Evolutionary conservation across 73 alveolate species (phyloP).

Genomic region (Loxodes magnus): DNA sequence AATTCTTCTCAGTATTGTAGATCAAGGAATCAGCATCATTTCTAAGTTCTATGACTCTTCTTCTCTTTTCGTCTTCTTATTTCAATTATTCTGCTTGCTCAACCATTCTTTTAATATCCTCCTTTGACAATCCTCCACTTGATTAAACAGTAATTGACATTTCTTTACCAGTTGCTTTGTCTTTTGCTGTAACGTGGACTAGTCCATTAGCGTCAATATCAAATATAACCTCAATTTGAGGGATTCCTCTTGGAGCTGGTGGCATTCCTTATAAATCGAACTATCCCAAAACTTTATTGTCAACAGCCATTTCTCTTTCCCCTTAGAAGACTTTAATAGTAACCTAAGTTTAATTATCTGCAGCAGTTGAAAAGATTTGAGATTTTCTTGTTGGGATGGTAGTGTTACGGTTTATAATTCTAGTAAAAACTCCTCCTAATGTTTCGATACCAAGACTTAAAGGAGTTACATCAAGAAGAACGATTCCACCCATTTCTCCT

Average conservation of each 20-base stretch:
- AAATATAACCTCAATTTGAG: constrained; percentile 93
- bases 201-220: constrained; percentile 95
- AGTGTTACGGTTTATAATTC: constrained; percentile 88
- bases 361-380: constrained; percentile 88
- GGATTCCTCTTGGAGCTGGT: constrained; percentile 73
- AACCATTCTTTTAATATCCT: constrained; percentile 64
- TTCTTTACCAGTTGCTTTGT: constrained; percentile 82
- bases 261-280: constrained; percentile 93
- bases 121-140: constrained; percentile 70
- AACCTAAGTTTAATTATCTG: constrained; percentile 91
- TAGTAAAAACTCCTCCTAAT: constrained; percentile 89
- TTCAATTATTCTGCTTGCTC: constrained; percentile 73
- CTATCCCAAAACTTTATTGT: constrained; percentile 84
- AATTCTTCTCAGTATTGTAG: neutral
- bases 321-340: constrained; percentile 91
- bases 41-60: constrained; percentile 63
- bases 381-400: constrained; percentile 92
- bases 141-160: constrained; percentile 51
- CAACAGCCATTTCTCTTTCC: constrained; percentile 92
- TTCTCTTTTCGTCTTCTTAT: constrained; percentile 57
- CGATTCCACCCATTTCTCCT: constrained; percentile 50
- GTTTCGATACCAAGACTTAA: constrained; percentile 93
- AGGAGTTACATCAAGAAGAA: constrained; percentile 94
- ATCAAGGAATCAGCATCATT: constrained; percentile 20
- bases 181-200: constrained; percentile 93